Percentiles rank a stretch among this genome's conserved stretches.
These are phyloP conservation scores for Quercus rubra DNA, from an alignment of 306 rosid species.

Conservation along the genomic window DNA sequence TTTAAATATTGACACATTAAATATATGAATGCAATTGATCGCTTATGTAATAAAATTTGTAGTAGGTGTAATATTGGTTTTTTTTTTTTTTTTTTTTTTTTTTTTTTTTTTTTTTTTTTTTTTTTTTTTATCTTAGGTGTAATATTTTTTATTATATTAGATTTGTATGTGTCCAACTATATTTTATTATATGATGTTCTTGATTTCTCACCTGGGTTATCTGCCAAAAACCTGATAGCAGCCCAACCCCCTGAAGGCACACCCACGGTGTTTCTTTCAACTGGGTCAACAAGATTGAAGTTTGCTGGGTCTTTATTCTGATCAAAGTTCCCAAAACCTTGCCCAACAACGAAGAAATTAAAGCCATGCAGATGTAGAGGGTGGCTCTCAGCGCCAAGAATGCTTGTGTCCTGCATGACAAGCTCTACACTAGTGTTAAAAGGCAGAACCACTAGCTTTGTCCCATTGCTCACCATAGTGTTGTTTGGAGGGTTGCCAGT, in stretches of 20 bases:
- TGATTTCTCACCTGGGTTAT: slow-evolving; percentile 55
- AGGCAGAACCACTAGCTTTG: slow-evolving; percentile 50
- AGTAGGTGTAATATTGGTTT: no score
- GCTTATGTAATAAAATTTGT: no score
- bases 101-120: no score
- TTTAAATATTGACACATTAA: no score
- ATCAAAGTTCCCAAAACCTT: slow-evolving; percentile 68
- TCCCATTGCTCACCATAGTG: slow-evolving; percentile 59
- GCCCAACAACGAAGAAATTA: slow-evolving; percentile 65
- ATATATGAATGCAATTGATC: no score
- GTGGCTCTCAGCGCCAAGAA: slow-evolving; percentile 56
- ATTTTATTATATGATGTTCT: not conserved
- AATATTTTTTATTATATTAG: no score
- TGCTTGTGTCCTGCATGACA: slow-evolving; percentile 57
- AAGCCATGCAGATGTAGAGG: slow-evolving; percentile 75
- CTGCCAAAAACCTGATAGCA: slow-evolving; percentile 56
- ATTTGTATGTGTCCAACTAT: not conserved
- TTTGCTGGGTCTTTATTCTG: slow-evolving; percentile 39
- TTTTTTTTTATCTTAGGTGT: no score
- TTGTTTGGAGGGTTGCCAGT: slow-evolving; percentile 56
- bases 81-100: no score
- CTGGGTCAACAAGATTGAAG: slow-evolving; percentile 56
- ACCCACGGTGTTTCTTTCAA: slow-evolving; percentile 54
- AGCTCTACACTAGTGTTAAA: slow-evolving; percentile 59
- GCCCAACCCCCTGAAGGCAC: slow-evolving; percentile 77